Evolutionary conservation across 352 stramenopile species (phyloP).

Genomic region (Phytopythium oedochilum): DNA sequence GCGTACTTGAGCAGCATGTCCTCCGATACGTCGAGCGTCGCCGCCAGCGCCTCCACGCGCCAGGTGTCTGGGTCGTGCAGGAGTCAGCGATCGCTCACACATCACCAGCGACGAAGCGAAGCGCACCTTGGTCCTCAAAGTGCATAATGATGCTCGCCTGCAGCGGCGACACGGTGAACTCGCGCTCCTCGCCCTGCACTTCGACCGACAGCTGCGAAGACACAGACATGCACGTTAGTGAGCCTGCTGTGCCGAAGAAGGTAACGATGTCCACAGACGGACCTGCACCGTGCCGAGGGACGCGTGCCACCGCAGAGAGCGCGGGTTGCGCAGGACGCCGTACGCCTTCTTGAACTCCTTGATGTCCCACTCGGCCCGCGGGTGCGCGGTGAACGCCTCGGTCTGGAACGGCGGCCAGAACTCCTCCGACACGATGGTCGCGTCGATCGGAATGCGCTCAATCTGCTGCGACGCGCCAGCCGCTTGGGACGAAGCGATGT

Average conservation of each 20-base stretch:
- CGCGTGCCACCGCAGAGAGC: constrained; percentile 91
- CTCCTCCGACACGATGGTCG: constrained; percentile 95
- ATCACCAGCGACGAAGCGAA: background rate
- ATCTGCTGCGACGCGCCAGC: background rate
- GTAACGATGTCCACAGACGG: constrained; percentile 14
- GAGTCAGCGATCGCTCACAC: no score
- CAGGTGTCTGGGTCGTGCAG: constrained; percentile 32
- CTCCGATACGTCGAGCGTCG: constrained; percentile 56
- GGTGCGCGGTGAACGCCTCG: constrained; percentile 90
- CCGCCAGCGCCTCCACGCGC: constrained; percentile 52
- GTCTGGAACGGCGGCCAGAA: constrained; percentile 97
- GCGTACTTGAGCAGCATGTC: constrained; percentile 54
- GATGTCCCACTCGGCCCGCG: constrained; percentile 69
- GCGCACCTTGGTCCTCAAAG: constrained; percentile 90
- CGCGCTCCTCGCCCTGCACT: constrained; percentile 69
- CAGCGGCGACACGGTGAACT: constrained; percentile 90
- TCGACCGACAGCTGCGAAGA: constrained; percentile 69
- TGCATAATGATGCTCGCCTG: constrained; percentile 94
- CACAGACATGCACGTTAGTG: background rate
- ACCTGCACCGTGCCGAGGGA: constrained; percentile 91
- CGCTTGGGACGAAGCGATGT: constrained; percentile 58
- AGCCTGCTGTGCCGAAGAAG: constrained; percentile 10
- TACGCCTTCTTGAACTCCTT: constrained; percentile 91
- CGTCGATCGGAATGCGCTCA: constrained; percentile 54
- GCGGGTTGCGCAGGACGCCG: constrained; percentile 91